Base-by-base conservation (phyloP, 345 rosid genomes). In the Salix purpurea region DNA sequence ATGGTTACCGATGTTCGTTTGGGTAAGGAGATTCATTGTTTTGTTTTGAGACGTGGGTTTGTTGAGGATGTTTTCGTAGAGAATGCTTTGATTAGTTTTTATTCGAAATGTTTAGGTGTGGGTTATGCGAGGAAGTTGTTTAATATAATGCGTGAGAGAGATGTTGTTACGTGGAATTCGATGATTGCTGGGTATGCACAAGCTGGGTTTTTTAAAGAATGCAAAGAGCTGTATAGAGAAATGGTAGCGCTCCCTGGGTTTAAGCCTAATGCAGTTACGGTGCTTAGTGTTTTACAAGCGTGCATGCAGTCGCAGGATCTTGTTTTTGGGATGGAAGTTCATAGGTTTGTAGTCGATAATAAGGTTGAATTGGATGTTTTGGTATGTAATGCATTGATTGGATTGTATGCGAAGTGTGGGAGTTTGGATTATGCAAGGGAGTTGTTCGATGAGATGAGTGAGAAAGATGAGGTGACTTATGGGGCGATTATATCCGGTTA, bases 121-220 rank as follows among this genome's bases (percentile, higher is more conserved):
- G 79, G 65, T 39, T 87, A 64, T 52, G 93, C 92, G 10, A 84
- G 90, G 86, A 86, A 70, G 61, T 54, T 91, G 85, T 94, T 94
- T 67, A 92, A 89, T 76, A 72, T 44, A 75, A 90, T 91, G 93
- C 50, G 70, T 42, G 77, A 84, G 15, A 90, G 90, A 87, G 98
- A 92, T 78, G 79, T 87, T 1, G 93, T 94, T 36, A 81, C 94
- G 0, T 94, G 98, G 97, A 94, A 92, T 75, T 92, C 97, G 7
- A 90, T 94, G 94, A 87, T 92, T 75, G 80, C 94, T 0, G 97
- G 95, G 26, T 94, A 91, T 70, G 90, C 97, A 42, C 97, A 91
- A 54, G 86, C 80, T 37, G 95, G 97, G 44, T 81, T 62, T 78
- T 90, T 85, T 73, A 86, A 83, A 28, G 92, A 90, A 46, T 91